Evolutionary conservation across 345 rosid species (phyloP).

Genomic region (Syzygium aqueum): DNA sequence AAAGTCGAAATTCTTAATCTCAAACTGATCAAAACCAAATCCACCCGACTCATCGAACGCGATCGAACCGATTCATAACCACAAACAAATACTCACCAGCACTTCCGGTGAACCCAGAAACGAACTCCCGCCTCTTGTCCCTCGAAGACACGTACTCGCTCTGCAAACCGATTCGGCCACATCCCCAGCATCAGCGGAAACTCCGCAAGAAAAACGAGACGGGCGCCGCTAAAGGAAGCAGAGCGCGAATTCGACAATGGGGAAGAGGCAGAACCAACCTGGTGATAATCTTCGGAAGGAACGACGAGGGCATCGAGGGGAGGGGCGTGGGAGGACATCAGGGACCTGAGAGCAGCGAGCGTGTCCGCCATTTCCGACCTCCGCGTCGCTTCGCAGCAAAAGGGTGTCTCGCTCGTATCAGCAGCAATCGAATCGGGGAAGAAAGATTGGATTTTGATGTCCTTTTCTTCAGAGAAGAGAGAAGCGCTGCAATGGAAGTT

Average conservation of each 20-base stretch:
- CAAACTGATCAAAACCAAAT: neutral
- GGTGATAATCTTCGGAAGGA: constrained; percentile 92
- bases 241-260: neutral
- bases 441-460: neutral
- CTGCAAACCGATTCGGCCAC: constrained; percentile 19
- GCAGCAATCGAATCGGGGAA: neutral
- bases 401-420: too few species aligned
- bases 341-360: constrained; percentile 64
- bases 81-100: constrained; percentile 43
- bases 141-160: constrained; percentile 90
- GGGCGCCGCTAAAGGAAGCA: neutral
- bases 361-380: constrained; percentile 33
- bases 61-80: neutral
- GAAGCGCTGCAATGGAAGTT: neutral
- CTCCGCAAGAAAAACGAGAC: neutral
- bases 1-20: neutral
- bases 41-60: neutral
- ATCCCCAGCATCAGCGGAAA: neutral
- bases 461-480: neutral
- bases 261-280: constrained; percentile 25
- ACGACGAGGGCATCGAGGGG: constrained; percentile 81
- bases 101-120: constrained; percentile 92
- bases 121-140: constrained; percentile 82
- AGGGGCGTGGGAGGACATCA: constrained; percentile 90
- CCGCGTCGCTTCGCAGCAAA: neutral